Evolutionary conservation across 345 rosid species (phyloP), one percentile per base, ranked within the genome.

Genomic region (Laguncularia racemosa): DNA sequence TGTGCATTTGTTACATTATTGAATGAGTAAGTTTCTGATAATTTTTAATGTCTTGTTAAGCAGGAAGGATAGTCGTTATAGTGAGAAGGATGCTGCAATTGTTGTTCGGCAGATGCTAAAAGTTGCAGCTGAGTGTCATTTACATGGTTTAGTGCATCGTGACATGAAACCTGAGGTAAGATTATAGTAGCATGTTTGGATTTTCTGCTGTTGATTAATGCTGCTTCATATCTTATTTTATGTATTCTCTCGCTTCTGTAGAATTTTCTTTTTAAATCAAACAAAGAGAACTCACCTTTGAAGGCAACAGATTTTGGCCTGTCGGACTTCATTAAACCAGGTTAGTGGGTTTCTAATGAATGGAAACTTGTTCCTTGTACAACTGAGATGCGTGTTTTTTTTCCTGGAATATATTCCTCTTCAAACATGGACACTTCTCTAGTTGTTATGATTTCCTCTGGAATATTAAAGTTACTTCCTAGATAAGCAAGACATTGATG

Each of bases 41-140:
- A 38, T 52, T 55, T 21, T 56, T n/a, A 20, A 46, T 13, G 21
- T 28, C 43, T 59, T 33, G 50, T 44, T 20, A 19, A 38, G 52
- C 67, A 72, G 75, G 64, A 73, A 79, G 73, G 79, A 73, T 46
- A 77, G 84, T 52, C 83, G 88, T 20, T 82, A 82, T 63, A 65
- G 75, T 14, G 97, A 89, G 68, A 86, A 75, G 67, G 97, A 86
- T 50, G 97, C 97, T 13, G 95, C 97, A 18, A 88, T 86, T 45
- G 78, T 90, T 66, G 97, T 87, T 49, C 68, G 95, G 40, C 97
- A 90, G 71, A 90, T 90, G 88, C 88, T 82, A 48, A 82, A 75
- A 73, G 88, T 82, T 60, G 80, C 78, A 19, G 79, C 76, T 38
- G 65, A 79, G 67, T 77, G 73, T 43, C 83, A 78, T 65, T 62